Base-by-base conservation (phyloP, 2,329 filamentous ascomycete species). In the Boeremia lycopersici region DNA sequence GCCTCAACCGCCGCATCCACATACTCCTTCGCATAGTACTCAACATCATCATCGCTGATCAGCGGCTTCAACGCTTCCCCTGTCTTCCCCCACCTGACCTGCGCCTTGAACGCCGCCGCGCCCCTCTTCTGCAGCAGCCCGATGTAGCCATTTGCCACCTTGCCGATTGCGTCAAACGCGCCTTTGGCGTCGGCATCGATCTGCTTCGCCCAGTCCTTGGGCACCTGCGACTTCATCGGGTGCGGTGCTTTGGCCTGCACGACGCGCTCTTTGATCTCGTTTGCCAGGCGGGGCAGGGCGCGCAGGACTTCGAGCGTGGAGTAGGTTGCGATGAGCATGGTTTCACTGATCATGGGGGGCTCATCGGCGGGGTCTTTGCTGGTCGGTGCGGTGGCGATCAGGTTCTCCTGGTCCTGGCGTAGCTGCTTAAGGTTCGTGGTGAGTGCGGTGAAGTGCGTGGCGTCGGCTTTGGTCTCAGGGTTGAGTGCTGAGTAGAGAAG, bases 1-100 rank as follows among this genome's bases (percentile, higher is more conserved):
- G 69, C 65, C 23, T 73, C 70, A 2, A 69, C 39, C 6, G 64
- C 68, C n/a, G 67, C 69, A 17, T 73, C 70, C 7, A 67, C 64
- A 43, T 73, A 73, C 40, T 71, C 67, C 10, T 44, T 53, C 10
- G 68, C 67, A 57, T 69, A 74, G 9, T 28, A 45, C 10, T 63
- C 56, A 9, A 69, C 51, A 43, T 71, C 63, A 0, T 58, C 61
- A n/a, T 67, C 64, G 7, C 41, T 51, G 7, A 74, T 34, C 8
- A 73, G 25, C 7, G 50, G 29, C 39, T 31, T 42, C 19, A 75
- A 43, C 15, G 53, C 48, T 7, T 59, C 57, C 3, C 73, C 72
- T 1, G 66, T 70, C 4, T 41, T 23, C 1, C 71, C 70, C 59
- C 50, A 61, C 3, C 57, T 28, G 0, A 68, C 59, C 26, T 69